phyloP scores from a whole-genome alignment of 192 early-diverging fungal species.

The Umbelopsis sp. region DNA sequence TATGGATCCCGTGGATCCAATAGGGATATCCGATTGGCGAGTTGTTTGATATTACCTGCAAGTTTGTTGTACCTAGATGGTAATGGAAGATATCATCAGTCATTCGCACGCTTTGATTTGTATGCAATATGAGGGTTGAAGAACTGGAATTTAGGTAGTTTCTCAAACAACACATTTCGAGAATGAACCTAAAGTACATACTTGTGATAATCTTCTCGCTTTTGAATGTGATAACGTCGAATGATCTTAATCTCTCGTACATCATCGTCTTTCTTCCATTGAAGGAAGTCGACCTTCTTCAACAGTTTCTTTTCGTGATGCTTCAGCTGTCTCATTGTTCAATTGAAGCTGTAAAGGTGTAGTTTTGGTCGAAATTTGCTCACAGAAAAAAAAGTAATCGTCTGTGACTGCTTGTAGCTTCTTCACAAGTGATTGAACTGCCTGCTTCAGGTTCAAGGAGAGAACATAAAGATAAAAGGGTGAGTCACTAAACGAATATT shows the following conservation, averaged over 20 bases:
- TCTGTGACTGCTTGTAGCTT: slow-evolving; percentile 1
- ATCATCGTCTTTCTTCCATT: slow-evolving; percentile 87
- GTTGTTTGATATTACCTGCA: slow-evolving; percentile 76
- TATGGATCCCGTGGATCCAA: slow-evolving; percentile 87
- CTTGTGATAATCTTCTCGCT: slow-evolving; percentile 89
- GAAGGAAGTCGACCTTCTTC: slow-evolving; percentile 93
- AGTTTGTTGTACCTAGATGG: slow-evolving; percentile 77
- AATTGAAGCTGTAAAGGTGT: background rate
- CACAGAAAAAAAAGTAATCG: slow-evolving; percentile 9
- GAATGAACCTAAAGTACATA: slow-evolving; percentile 36
- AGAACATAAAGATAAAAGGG: too few relatives aligned
- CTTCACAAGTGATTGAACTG: too few relatives aligned
- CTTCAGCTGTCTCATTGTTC: slow-evolving; percentile 74
- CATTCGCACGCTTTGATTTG: too few relatives aligned
- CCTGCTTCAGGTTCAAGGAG: too few relatives aligned
- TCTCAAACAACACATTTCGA: background rate
- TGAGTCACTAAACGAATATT: too few relatives aligned
- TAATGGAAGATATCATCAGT: background rate
- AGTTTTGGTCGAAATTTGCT: background rate
- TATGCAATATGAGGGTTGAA: background rate
- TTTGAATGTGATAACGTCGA: slow-evolving; percentile 84
- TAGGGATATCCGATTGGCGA: slow-evolving; percentile 82
- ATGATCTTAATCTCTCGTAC: slow-evolving; percentile 86
- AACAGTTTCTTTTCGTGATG: slow-evolving; percentile 96
- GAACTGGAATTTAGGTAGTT: too few relatives aligned